Percentiles rank a stretch among this genome's conserved stretches.
Evolutionary conservation across 2,329 filamentous ascomycete species (phyloP).

Genomic region (Exserohilum rostratum): DNA sequence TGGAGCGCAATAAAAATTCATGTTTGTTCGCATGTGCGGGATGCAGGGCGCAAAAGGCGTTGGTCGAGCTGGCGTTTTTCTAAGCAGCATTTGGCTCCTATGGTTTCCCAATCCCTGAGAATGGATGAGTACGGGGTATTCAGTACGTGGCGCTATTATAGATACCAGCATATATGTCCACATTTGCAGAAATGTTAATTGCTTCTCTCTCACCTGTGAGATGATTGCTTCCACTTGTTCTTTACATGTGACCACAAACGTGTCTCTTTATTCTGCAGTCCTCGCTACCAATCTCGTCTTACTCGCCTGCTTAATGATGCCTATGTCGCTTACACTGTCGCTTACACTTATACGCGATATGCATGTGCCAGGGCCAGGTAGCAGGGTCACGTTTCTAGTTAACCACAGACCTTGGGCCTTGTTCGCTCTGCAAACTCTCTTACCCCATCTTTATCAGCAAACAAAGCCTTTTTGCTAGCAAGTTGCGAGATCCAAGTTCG

Average conservation of each 20-base stretch:
- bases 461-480: background rate
- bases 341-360: background rate
- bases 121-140: background rate
- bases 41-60: constrained; percentile 7
- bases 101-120: background rate
- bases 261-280: background rate
- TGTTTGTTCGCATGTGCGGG: background rate
- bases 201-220: background rate
- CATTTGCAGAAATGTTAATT: background rate
- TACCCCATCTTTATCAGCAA: background rate
- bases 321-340: too few species aligned
- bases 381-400: background rate
- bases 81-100: background rate
- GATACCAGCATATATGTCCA: background rate
- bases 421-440: background rate
- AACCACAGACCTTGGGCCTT: background rate
- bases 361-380: background rate
- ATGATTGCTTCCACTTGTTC: too few species aligned
- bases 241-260: background rate
- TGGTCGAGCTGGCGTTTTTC: constrained; percentile 19
- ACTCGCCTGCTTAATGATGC: background rate
- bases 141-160: background rate
- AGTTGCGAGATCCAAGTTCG: background rate
- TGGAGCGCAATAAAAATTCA: background rate
- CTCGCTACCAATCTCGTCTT: background rate